These are phyloP conservation scores for Xylariaceae sp. DNA, from an alignment of 2,329 filamentous ascomycete genomes.

Conservation along the genomic window DNA sequence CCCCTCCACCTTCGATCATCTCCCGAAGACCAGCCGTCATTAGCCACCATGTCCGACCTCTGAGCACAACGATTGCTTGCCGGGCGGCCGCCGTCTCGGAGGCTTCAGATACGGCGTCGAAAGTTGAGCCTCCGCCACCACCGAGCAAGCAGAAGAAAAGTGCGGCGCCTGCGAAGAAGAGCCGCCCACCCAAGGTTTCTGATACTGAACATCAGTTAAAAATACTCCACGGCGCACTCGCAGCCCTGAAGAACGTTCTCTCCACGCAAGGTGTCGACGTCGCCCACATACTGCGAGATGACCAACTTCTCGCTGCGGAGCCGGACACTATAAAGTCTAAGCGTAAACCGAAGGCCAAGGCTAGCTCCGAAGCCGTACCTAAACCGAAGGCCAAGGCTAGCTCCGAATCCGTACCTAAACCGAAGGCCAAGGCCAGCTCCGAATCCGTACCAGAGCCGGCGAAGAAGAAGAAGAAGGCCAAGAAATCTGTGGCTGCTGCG, in stretches of 20 bases:
- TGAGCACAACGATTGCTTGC: slow-evolving; percentile 22
- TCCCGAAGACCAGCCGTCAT: slow-evolving; percentile 13
- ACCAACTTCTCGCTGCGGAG: too few species aligned
- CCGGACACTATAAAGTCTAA: not conserved
- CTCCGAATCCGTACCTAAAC: not conserved
- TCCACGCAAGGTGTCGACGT: slow-evolving; percentile 32
- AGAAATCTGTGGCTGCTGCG: not conserved
- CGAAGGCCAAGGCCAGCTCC: slow-evolving; percentile 3
- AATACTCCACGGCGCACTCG: slow-evolving; percentile 37
- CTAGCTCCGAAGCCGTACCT: too few species aligned
- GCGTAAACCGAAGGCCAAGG: slow-evolving; percentile 2
- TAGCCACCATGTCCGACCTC: slow-evolving; percentile 18
- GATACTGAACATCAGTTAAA: slow-evolving; percentile 29
- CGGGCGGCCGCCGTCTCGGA: slow-evolving; percentile 11
- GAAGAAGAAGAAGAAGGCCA: not conserved
- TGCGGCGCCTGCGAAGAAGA: slow-evolving; percentile 4
- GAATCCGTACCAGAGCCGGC: not conserved
- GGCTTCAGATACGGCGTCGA: not conserved
- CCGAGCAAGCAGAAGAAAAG: slow-evolving; percentile 8
- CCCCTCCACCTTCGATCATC: slow-evolving; percentile 14
- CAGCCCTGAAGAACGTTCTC: slow-evolving; percentile 38
- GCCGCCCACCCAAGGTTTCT: not conserved
- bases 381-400: not conserved
- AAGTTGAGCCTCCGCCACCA: not conserved
- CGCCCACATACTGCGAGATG: slow-evolving; percentile 14